phyloP scores from a whole-genome alignment of 2,329 filamentous ascomycete genomes.

The Fusarium floridanum region DNA sequence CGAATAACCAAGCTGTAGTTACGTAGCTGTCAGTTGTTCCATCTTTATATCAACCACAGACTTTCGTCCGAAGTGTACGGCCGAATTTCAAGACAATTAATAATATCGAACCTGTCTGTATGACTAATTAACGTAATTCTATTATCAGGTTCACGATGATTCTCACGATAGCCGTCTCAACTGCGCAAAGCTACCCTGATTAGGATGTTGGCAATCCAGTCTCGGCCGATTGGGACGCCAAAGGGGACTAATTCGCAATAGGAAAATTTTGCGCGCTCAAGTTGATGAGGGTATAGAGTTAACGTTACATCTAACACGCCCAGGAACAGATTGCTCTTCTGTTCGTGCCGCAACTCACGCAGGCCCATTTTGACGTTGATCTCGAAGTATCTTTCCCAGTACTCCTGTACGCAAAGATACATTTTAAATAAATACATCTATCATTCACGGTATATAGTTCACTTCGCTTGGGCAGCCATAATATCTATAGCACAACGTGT shows the following conservation, averaged over 20 bases:
- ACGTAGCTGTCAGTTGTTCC: background rate
- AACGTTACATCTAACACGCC: background rate
- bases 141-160: background rate
- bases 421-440: too few species aligned
- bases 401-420: too few species aligned
- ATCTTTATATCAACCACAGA: background rate
- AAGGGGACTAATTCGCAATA: background rate
- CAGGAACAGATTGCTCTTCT: background rate
- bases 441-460: too few species aligned
- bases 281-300: background rate
- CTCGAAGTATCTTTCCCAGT: too few species aligned
- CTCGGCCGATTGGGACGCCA: background rate
- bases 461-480: background rate
- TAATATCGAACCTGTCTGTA: background rate
- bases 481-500: background rate
- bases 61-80: background rate
- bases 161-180: background rate
- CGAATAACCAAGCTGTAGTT: background rate
- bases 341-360: background rate
- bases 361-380: too few species aligned
- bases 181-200: slow-evolving; percentile 1
- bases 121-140: background rate
- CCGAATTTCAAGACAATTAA: background rate
- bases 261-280: background rate
- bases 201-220: background rate